Conservation (phyloP, 352 stramenopile species). For the Hyphochytrium catenoides region DNA sequence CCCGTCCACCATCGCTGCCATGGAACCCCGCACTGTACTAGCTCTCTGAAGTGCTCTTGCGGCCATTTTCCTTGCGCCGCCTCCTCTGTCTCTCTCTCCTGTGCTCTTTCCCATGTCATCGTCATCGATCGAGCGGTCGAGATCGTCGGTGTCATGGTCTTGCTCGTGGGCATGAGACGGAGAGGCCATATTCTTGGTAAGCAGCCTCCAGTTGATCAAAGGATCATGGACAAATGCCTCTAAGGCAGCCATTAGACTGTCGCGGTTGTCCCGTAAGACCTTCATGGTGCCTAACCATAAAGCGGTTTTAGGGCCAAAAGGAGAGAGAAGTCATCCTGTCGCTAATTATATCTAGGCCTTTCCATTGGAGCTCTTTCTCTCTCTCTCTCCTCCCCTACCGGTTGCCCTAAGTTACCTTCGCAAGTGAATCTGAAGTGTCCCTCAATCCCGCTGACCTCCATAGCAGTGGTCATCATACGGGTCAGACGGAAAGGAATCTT, state of each 20-base stretch:
- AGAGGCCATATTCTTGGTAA: conserved; percentile 58
- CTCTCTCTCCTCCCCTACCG: no score
- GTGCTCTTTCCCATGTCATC: not conserved
- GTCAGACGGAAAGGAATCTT: conserved; percentile 99
- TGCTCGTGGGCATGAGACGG: conserved; percentile 40
- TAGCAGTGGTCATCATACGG: conserved; percentile 91
- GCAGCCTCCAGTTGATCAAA: conserved; percentile 93
- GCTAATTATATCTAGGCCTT: no score
- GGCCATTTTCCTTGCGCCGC: not conserved
- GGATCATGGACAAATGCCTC: conserved; percentile 99
- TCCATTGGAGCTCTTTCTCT: no score
- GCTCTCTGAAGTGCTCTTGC: conserved; percentile 1
- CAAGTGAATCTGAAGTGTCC: conserved; percentile 97
- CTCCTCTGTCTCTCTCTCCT: not conserved
- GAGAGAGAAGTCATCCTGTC: no score
- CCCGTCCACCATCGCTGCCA: conserved; percentile 24
- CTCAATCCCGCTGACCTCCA: conserved; percentile 99
- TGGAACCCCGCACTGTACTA: conserved; percentile 12
- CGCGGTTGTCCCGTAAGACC: conserved; percentile 91
- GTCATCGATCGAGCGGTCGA: conserved; percentile 4
- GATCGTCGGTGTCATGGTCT: conserved; percentile 22
- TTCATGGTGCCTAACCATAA: conserved; percentile 87
- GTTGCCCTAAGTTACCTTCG: no score
- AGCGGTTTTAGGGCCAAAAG: no score
- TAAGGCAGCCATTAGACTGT: conserved; percentile 97